A percentile compares a stretch with the other conserved stretches of the same genome.
Evolutionary conservation across 495 filamentous ascomycete species (phyloP).

Genomic region (Tuber borchii): DNA sequence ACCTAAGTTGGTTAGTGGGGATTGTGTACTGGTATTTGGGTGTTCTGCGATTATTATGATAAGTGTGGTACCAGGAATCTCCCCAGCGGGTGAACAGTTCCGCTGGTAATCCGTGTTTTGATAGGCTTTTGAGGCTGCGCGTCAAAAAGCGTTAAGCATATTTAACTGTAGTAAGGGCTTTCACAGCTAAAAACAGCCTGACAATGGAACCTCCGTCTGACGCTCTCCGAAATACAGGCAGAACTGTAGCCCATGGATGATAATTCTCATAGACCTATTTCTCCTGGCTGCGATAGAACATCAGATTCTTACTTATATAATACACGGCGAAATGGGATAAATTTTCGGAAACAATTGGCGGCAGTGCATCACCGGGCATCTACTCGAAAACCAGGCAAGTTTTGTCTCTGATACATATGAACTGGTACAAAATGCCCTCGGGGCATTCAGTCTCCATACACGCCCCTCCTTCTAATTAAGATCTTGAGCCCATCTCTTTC

Average conservation of each 20-base stretch:
- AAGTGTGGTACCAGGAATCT: background rate
- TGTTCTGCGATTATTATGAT: background rate
- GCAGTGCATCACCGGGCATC: slow-evolving; percentile 2
- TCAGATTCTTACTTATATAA: no score
- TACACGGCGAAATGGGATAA: background rate
- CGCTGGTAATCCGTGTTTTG: background rate
- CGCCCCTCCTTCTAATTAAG: background rate
- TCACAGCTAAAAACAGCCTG: background rate
- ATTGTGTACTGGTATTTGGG: background rate
- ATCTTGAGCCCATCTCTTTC: background rate
- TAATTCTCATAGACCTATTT: background rate
- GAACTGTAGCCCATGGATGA: background rate
- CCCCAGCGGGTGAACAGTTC: background rate
- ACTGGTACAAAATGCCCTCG: background rate
- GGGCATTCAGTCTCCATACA: background rate
- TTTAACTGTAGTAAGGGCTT: background rate
- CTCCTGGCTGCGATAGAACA: background rate
- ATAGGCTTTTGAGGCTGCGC: background rate
- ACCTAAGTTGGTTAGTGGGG: background rate
- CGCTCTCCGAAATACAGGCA: background rate
- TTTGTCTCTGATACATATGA: background rate
- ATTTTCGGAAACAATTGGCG: background rate
- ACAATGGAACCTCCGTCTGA: background rate
- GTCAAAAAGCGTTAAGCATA: background rate
- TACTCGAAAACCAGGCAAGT: background rate